These are phyloP conservation scores for Protostelium mycophagum DNA, from an alignment of 78 protist genomes.

Conservation along the genomic window DNA sequence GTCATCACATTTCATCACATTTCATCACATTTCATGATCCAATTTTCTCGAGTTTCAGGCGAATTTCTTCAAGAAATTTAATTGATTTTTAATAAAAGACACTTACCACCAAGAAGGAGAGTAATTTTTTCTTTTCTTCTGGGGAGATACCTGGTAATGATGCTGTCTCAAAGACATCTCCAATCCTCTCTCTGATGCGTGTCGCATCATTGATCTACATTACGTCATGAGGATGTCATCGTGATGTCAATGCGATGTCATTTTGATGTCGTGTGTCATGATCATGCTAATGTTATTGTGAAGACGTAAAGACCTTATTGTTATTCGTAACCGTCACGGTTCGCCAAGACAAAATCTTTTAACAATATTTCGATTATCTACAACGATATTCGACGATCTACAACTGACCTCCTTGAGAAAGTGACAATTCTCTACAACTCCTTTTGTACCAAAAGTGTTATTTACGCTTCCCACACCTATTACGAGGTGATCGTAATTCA, in stretches of 20 bases:
- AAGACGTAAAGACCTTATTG: no score
- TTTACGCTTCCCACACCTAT: constrained; percentile 70
- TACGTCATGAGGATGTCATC: no score
- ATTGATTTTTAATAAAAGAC: no score
- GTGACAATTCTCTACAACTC: constrained; percentile 64
- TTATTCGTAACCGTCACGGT: no score
- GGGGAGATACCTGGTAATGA: constrained; percentile 42
- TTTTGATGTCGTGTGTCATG: neutral
- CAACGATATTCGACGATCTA: neutral
- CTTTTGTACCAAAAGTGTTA: constrained; percentile 69
- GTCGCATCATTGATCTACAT: constrained; percentile 41
- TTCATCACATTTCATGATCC: neutral
- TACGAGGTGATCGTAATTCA: constrained; percentile 70
- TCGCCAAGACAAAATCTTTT: no score
- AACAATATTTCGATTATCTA: no score
- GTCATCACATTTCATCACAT: neutral
- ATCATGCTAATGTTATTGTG: neutral
- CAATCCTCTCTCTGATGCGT: constrained; percentile 35
- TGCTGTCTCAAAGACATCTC: constrained; percentile 72
- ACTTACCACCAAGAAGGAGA: constrained; percentile 45
- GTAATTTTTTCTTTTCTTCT: constrained; percentile 10
- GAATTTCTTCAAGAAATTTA: neutral
- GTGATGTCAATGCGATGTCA: no score
- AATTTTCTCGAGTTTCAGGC: no score
- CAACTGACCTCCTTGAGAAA: constrained; percentile 55